These are phyloP conservation scores for Omphalotus guepiniiformis DNA, from an alignment of 768 basidiomycete species.

Conservation along the genomic window DNA sequence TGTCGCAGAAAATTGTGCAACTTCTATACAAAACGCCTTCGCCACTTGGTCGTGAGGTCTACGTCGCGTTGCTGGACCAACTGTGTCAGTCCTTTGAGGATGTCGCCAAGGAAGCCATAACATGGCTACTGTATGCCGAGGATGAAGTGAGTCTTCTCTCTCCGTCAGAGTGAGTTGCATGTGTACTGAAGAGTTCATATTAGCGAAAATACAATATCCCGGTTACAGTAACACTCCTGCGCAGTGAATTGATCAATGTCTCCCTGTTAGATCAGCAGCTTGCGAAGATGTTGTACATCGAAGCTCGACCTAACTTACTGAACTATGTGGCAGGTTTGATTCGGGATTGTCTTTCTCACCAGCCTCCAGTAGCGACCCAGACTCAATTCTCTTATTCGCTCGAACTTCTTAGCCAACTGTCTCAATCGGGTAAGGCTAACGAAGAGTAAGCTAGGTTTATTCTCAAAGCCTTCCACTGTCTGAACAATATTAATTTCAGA, in stretches of 20 bases:
- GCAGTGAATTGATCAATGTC: constrained; percentile 75
- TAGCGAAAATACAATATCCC: constrained; percentile 96
- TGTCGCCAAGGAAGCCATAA: constrained; percentile 93
- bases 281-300: constrained; percentile 76
- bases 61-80: constrained; percentile 83
- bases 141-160: constrained; percentile 66
- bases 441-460: constrained; percentile 64
- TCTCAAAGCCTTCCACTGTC: constrained; percentile 5
- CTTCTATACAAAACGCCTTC: constrained; percentile 85
- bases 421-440: constrained; percentile 71
- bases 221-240: constrained; percentile 85
- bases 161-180: not conserved
- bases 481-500: constrained; percentile 33
- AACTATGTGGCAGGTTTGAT: constrained; percentile 82
- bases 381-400: constrained; percentile 76
- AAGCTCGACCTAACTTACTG: constrained; percentile 72
- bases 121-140: constrained; percentile 94
- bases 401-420: constrained; percentile 74
- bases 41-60: constrained; percentile 88
- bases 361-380: constrained; percentile 77
- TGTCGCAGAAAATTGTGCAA: constrained; percentile 97
- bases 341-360: constrained; percentile 78
- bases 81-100: constrained; percentile 87
- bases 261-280: constrained; percentile 85
- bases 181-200: constrained; percentile 13